Base-by-base conservation (phyloP, 2,329 filamentous ascomycete species). In the Fusarium phyllophilum region DNA sequence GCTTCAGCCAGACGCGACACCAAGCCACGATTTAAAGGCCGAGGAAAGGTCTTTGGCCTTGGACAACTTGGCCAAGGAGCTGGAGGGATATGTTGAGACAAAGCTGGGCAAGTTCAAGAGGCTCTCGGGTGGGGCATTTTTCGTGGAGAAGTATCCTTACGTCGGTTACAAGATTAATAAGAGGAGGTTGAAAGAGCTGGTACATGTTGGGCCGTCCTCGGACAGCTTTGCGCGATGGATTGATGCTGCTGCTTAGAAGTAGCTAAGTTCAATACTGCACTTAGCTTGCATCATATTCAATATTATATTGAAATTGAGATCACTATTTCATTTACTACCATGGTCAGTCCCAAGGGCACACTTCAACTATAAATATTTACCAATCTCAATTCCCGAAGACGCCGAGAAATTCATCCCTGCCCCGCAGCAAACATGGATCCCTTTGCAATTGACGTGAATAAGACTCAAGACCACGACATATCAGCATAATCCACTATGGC, bases 161-260 rank as follows among this genome's bases (percentile, higher is more conserved):
- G 33, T 52, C 4, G 49, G 49, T 1, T 52, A 52, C 13, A 52
- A 52, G 49, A 52, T 52, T 2, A 52, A 52, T 6, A 52, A 52
- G n/a, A 52, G 49, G 11, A 52, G 33, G 18, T 1, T 52, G 0
- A 52, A 52, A 1, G 49, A 52, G 49, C 12, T 52, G 5, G 49
- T 52, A 9, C n/a, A 52, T 36, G 24, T 52, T 9, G 33, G 49
- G 0, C 33, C 49, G 2, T 52, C n/a, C 0, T 0, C 18, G 2
- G 10, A 26, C 6, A 38, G 13, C 49, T 7, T 22, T 26, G 6
- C 6, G 0, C 33, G 49, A 4, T 52, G 49, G 49, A 17, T 52
- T 8, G 1, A 34, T 15, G 49, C 49, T 2, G n/a, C 33, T 2
- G 33, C 46, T 33, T 17, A 45, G 5, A 3, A n/a, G 29, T n/a